These are phyloP conservation scores for Acacia acuminata DNA, from an alignment of 306 rosid species.

Conservation along the genomic window DNA sequence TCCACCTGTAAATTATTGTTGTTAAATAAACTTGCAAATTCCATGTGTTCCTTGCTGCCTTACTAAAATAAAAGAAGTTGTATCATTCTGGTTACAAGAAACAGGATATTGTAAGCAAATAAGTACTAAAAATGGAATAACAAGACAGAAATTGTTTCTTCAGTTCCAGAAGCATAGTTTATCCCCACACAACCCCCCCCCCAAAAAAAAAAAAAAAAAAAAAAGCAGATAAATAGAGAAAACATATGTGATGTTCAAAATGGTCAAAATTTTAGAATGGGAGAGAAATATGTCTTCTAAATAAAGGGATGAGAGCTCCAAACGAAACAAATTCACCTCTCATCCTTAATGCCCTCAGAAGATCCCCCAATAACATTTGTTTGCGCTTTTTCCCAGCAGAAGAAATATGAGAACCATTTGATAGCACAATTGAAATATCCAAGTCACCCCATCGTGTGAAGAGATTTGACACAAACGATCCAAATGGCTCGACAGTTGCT, in stretches of 20 bases:
- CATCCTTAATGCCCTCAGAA: conserved; percentile 54
- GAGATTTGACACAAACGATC: conserved; percentile 83
- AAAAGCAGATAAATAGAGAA: conserved; percentile 20
- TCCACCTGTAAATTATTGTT: conserved; percentile 58
- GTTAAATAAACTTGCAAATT: conserved; percentile 30
- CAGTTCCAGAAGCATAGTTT: conserved; percentile 13
- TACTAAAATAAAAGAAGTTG: not conserved
- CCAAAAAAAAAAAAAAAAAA: no score
- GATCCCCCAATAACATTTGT: conserved; percentile 48
- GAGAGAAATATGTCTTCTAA: conserved; percentile 15
- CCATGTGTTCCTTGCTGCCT: conserved; percentile 8
- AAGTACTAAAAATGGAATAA: conserved; percentile 23
- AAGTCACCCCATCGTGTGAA: conserved; percentile 86
- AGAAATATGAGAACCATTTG: conserved; percentile 62
- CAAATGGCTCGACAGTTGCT: conserved; percentile 92
- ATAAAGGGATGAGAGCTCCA: conserved; percentile 21
- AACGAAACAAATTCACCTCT: conserved; percentile 54
- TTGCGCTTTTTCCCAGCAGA: conserved; percentile 64
- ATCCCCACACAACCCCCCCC: not conserved
- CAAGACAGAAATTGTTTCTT: conserved; percentile 21
- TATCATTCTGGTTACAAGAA: conserved; percentile 18
- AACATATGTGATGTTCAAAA: conserved; percentile 21
- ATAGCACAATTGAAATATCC: conserved; percentile 81
- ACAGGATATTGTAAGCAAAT: not conserved
- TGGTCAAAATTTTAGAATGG: conserved; percentile 10